Percentiles rank a stretch among this genome's conserved stretches.
phyloP scores from a whole-genome alignment of 371 early-diverging fungal species.

The Mortierella sp. region DNA sequence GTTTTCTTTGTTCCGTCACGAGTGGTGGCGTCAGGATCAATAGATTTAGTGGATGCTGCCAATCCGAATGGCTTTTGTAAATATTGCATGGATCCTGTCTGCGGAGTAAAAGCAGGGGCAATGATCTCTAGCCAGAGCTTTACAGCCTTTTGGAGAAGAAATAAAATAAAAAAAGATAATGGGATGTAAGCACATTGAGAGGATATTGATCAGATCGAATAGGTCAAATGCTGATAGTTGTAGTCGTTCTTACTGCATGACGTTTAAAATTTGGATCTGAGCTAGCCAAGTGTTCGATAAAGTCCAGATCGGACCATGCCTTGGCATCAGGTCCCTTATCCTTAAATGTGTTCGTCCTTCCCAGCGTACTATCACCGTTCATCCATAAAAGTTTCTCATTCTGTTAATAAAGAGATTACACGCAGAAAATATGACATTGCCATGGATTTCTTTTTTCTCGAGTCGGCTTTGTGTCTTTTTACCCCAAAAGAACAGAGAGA shows the following conservation, averaged over 20 bases:
- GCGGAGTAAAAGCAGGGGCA: conserved; percentile 24
- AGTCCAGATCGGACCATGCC: conserved; percentile 42
- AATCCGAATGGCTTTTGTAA: too few species aligned
- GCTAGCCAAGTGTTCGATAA: conserved; percentile 34
- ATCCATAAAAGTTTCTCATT: too few species aligned
- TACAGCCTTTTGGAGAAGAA: conserved; percentile 32
- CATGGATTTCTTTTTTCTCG: too few species aligned
- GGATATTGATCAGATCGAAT: too few species aligned
- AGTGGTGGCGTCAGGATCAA: conserved; percentile 38
- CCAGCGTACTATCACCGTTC: conserved; percentile 18
- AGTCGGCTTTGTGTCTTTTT: too few species aligned
- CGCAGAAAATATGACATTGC: too few species aligned
- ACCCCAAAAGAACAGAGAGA: conserved; percentile 34
- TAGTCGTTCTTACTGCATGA: conserved; percentile 20
- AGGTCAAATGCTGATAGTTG: neutral
- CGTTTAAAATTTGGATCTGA: conserved; percentile 31
- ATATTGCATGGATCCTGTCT: too few species aligned
- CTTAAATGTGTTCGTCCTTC: conserved; percentile 9
- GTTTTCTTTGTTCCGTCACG: conserved; percentile 32
- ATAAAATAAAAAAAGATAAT: neutral
- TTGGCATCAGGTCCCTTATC: conserved; percentile 31
- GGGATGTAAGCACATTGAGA: neutral
- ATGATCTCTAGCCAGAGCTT: conserved; percentile 46
- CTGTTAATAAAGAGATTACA: too few species aligned
- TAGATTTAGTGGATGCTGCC: too few species aligned